phyloP scores from a whole-genome alignment of 208 protist species.

The Wallacemonas sp. region DNA sequence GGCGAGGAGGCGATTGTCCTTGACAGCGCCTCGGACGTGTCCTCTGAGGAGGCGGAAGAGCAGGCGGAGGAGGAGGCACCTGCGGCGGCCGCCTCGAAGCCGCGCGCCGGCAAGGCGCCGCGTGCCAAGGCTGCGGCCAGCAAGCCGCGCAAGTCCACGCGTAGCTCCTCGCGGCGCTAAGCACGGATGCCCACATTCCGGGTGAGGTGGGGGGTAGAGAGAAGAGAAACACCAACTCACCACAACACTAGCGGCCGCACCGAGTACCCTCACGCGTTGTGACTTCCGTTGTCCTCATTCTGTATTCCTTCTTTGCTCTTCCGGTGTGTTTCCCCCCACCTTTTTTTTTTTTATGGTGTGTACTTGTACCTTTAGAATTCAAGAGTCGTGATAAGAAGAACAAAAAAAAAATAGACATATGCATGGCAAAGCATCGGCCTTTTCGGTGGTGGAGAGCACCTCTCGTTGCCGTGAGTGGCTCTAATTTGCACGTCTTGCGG shows the following conservation, averaged over 20 bases:
- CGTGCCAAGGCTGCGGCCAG: constrained; percentile 1
- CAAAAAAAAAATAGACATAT: neutral
- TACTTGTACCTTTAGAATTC: constrained; percentile 1
- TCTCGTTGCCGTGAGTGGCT: no score
- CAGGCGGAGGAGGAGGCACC: constrained; percentile 9
- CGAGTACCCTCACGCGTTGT: no score
- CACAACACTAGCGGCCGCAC: no score
- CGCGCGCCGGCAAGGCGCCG: no score
- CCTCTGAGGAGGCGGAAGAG: constrained; percentile 27
- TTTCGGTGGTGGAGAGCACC: no score
- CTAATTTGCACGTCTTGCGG: no score
- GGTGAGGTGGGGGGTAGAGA: no score
- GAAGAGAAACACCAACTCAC: neutral
- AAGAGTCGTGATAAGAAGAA: neutral
- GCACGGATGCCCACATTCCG: no score
- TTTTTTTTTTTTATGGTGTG: neutral
- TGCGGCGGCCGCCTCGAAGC: neutral
- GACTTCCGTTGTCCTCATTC: no score
- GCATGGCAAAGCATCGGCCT: no score
- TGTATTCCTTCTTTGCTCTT: no score
- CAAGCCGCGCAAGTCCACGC: neutral
- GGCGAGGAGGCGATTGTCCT: constrained; percentile 5
- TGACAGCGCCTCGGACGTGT: constrained; percentile 12
- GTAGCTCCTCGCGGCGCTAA: constrained; percentile 9
- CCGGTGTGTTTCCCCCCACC: no score